Conservation (phyloP, 2,329 filamentous ascomycete genomes). For the Mycosphaerella sp. region DNA sequence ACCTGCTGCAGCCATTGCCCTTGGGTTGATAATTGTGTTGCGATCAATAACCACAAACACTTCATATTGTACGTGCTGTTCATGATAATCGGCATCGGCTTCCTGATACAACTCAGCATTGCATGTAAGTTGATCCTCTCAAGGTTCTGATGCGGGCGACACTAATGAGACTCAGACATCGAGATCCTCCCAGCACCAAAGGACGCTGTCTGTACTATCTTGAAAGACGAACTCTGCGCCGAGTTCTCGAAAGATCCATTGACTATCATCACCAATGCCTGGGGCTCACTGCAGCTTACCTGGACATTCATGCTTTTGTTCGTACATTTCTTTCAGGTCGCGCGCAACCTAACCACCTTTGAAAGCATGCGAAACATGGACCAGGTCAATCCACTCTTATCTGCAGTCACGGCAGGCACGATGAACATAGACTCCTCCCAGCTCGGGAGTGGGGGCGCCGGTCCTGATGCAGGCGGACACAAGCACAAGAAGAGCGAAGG, state of each 20-base stretch:
- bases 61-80: conserved; percentile 85
- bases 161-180: conserved; percentile 22
- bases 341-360: conserved; percentile 88
- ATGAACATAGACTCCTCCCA: conserved; percentile 61
- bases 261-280: conserved; percentile 70
- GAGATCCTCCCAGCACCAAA: conserved; percentile 45
- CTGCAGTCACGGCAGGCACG: conserved; percentile 67
- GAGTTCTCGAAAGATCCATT: conserved; percentile 76
- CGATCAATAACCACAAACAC: conserved; percentile 90
- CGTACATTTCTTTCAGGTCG: conserved; percentile 88
- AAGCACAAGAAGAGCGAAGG: conserved; percentile 54
- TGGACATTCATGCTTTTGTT: conserved; percentile 98
- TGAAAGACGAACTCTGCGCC: conserved; percentile 68
- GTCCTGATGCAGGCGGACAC: conserved; percentile 50
- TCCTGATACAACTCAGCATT: conserved; percentile 66
- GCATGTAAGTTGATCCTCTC: conserved; percentile 51
- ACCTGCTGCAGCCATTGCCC: conserved; percentile 70
- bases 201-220: conserved; percentile 59
- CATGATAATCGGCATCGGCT: conserved; percentile 66
- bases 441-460: conserved; percentile 59
- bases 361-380: conserved; percentile 82
- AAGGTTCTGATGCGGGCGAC: neutral
- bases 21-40: conserved; percentile 96
- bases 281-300: conserved; percentile 76
- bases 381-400: conserved; percentile 55